These are phyloP conservation scores for Baudoinia panamericana DNA, from an alignment of 495 filamentous ascomycete genomes.

Conservation along the genomic window DNA sequence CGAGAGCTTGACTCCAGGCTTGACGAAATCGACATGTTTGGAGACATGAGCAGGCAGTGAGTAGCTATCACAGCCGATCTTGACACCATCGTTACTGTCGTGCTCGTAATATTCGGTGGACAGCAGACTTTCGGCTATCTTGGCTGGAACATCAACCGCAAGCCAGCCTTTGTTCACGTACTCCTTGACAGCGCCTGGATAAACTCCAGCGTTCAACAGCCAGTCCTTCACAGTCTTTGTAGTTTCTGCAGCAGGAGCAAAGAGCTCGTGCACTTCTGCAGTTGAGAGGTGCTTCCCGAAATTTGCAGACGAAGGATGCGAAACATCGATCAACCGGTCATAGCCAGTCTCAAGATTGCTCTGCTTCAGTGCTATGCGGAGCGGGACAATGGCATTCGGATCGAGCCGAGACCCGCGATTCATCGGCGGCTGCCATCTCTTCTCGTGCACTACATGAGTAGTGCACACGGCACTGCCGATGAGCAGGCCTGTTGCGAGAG, in stretches of 20 bases:
- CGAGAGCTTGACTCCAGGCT: conserved; percentile 9
- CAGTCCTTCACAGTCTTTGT: conserved; percentile 9
- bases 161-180: conserved; percentile 16
- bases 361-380: conserved; percentile 15
- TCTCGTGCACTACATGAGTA: conserved; percentile 10
- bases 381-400: conserved; percentile 10
- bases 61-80: conserved; percentile 12
- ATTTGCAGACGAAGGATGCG: conserved; percentile 9
- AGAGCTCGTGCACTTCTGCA: conserved; percentile 11
- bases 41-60: conserved; percentile 9
- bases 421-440: not conserved
- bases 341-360: conserved; percentile 7
- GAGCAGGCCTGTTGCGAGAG: too few species aligned
- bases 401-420: not conserved
- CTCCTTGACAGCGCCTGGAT: not conserved
- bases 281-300: conserved; percentile 13
- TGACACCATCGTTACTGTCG: not conserved
- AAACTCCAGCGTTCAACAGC: conserved; percentile 9
- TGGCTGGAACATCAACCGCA: conserved; percentile 6
- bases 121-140: conserved; percentile 11
- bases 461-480: too few species aligned
- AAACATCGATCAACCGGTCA: conserved; percentile 17
- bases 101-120: conserved; percentile 14
- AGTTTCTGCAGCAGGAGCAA: conserved; percentile 6
- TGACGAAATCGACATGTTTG: conserved; percentile 15